Base-by-base conservation (phyloP, 768 basidiomycete species). In the Hortiboletus campestris region DNA sequence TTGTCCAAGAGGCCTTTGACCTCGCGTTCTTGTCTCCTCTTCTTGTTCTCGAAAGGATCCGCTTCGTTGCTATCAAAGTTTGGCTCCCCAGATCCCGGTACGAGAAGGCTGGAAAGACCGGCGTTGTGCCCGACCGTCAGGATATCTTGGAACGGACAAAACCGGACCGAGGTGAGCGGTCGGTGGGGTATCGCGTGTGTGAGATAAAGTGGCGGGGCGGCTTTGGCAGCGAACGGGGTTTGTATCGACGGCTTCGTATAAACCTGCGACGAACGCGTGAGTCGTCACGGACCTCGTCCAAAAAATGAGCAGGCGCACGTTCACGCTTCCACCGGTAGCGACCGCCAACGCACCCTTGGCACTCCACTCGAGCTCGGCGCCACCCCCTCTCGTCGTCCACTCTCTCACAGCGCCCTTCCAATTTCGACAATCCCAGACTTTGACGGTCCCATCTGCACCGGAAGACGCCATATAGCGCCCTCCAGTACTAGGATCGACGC, bases 361-460 rank as follows among this genome's bases (percentile, higher is more conserved):
- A 63, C 93, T 94, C 88, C 91, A 99, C 41, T 89, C 85, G 5
- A 94, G 60, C 54, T 86, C 88, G 0, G 84, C 83, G 3, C 80
- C 72, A 1, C 84, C 84, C 8, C 88, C 85, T 51, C 91, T 76
- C 38, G 88, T 77, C 10, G 71, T 75, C 93, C 94, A 89, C 71
- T 87, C 81, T 55, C 92, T 78, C 35, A 99, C 82, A 4, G 86
- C 83, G 9, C 90, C 89, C 60, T 89, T 93, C 94, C 94, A 98
- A 75, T 94, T 97, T 53, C 97, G 75, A 66, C 89, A 92, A 73
- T 98, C 97, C 97, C 97, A 99, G 2, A 98, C 79, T 65, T 98
- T 98, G 48, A 99, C 89, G 0, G 75, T 83, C 0, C 94, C 88
- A 66, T 99, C 97, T 58, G 85, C 78, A 0, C 95, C 95, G 2